Base-by-base conservation (phyloP, 805 yeast species). In the Ogataea wickerhamii region DNA sequence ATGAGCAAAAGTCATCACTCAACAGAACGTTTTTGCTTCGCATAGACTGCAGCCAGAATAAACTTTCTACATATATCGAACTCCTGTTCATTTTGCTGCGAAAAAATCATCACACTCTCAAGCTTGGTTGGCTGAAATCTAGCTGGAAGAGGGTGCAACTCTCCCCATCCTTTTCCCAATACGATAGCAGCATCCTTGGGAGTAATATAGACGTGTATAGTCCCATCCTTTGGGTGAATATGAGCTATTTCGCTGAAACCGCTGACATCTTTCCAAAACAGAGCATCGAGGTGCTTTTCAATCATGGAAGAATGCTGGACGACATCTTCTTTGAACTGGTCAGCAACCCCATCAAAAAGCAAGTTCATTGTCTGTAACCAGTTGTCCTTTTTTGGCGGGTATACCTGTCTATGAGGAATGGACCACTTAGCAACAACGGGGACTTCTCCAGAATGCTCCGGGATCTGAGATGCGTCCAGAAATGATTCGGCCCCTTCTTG, bases 371-470 rank as follows among this genome's bases (percentile, higher is more conserved):
- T 11, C 6, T 29, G 13, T 14, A 29, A 6, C 16, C 20, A 29
- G 18, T 17, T 18, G 16, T n/a, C 7, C n/a, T 6, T 7, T 16
- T 29, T 29, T 8, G 6, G 18, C 7, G 32, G 32, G n/a, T 6
- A 29, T 29, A 29, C 19, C 17, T 29, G 32, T 29, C 32, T 29
- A 12, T 29, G 32, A 29, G 32, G 32, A 16, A 29, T 12, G n/a
- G 12, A 6, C 32, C 32, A 29, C 19, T 29, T 29, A 8, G 32
- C 32, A 29, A 18, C 18, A 5, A 6, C 11, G 7, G 32, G 19
- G 18, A 8, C 19, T 16, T 11, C 20, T 10, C 20, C 11, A 12
- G 10, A 11, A 18, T 29, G 20, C 10, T 6, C 20, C 6, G 32
- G 32, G 20, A 29, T 29, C 11, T 16, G 10, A n/a, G 16, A 16